Conservation (phyloP, 768 basidiomycete genomes). For the Lactarius vividus region DNA sequence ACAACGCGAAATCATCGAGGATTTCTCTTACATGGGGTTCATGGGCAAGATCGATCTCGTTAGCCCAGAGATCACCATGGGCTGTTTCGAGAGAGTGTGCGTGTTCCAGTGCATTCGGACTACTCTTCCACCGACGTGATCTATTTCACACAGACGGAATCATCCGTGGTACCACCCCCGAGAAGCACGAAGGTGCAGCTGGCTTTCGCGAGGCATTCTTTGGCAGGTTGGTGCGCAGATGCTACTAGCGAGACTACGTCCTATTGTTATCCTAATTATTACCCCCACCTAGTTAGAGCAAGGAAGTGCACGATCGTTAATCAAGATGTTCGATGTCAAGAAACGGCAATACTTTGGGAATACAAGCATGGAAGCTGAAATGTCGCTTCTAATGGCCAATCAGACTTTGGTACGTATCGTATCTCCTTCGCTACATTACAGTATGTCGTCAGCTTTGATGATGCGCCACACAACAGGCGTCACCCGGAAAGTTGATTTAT, state of each 20-base stretch:
- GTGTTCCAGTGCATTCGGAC: slow-evolving; percentile 25
- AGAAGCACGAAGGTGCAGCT: slow-evolving; percentile 58
- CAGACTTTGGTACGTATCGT: slow-evolving; percentile 68
- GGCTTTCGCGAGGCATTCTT: slow-evolving; percentile 72
- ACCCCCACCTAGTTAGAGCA: slow-evolving; percentile 46
- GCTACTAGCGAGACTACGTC: background rate
- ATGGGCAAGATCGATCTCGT: slow-evolving; percentile 80
- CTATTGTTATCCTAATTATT: background rate
- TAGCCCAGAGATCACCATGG: slow-evolving; percentile 66
- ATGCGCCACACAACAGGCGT: slow-evolving; percentile 49
- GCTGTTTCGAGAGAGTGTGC: slow-evolving; percentile 87
- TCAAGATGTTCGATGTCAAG: slow-evolving; percentile 80
- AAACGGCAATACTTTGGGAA: slow-evolving; percentile 90
- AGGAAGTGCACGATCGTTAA: slow-evolving; percentile 65
- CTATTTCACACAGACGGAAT: slow-evolving; percentile 38
- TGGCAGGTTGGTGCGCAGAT: slow-evolving; percentile 74
- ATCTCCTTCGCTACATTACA: background rate
- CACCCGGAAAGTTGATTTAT: slow-evolving; percentile 87
- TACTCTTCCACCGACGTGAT: background rate
- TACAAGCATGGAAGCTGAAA: slow-evolving; percentile 97
- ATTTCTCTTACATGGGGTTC: slow-evolving; percentile 83
- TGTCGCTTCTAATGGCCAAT: slow-evolving; percentile 94
- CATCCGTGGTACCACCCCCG: slow-evolving; percentile 44
- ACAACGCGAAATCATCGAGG: slow-evolving; percentile 67
- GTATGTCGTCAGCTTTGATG: slow-evolving; percentile 3